phyloP scores from a whole-genome alignment of 139 green algal genomes.

The Diplosphaera chodatii region DNA sequence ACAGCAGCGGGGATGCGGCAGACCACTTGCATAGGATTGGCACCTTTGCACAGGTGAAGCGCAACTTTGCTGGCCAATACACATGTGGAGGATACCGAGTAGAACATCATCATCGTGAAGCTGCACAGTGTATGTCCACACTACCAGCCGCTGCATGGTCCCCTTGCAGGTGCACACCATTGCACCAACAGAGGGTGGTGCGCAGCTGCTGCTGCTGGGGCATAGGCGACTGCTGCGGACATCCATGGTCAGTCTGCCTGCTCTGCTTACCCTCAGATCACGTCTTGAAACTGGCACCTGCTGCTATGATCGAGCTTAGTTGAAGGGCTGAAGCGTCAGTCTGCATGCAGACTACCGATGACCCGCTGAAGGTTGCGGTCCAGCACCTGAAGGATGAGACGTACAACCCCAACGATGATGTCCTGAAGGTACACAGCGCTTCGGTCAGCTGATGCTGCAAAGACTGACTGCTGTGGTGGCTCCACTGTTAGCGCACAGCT shows the following conservation, averaged over 20 bases:
- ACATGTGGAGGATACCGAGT: too few relatives aligned
- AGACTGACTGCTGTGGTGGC: too few relatives aligned
- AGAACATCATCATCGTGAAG: too few relatives aligned
- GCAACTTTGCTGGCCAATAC: too few relatives aligned
- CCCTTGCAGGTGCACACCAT: conserved; percentile 82
- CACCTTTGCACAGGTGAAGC: conserved; percentile 82
- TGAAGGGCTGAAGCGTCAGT: too few relatives aligned
- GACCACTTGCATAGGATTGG: conserved; percentile 69
- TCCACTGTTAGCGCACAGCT: too few relatives aligned
- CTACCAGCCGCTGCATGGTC: too few relatives aligned
- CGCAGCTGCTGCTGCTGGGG: conserved; percentile 85
- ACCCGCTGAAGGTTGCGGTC: conserved; percentile 74
- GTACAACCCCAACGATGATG: conserved; percentile 72
- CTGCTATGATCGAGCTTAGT: too few relatives aligned
- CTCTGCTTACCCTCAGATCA: too few relatives aligned
- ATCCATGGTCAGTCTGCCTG: conserved; percentile 29
- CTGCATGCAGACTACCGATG: neutral
- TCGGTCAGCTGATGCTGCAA: too few relatives aligned
- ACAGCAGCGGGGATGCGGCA: conserved; percentile 1
- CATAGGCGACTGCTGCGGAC: conserved; percentile 71
- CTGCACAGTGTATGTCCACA: too few relatives aligned
- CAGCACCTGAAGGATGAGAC: conserved; percentile 79
- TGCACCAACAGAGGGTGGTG: conserved; percentile 38
- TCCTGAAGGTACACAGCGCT: conserved; percentile 65
- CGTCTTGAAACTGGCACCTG: too few relatives aligned